phyloP scores from a whole-genome alignment of 495 filamentous ascomycete species.

The Xylaria cubensis region DNA sequence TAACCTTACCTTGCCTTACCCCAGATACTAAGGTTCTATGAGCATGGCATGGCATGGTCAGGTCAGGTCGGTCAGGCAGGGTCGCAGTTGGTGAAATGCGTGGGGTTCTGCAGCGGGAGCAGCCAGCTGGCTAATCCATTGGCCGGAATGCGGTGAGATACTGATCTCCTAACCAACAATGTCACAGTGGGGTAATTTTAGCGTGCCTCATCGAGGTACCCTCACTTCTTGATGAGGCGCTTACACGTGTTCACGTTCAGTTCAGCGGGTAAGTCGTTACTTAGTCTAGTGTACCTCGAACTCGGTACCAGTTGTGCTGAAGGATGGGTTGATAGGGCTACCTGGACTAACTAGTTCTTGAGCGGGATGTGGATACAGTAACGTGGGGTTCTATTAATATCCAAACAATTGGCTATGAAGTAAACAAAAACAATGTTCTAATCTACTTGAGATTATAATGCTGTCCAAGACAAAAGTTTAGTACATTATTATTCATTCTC shows the following conservation, averaged over 20 bases:
- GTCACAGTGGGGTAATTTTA: conserved; percentile 12
- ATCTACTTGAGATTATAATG: no score
- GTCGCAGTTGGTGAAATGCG: not conserved
- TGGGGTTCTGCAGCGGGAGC: conserved; percentile 22
- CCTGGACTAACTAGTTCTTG: conserved; percentile 3
- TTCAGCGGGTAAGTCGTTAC: not conserved
- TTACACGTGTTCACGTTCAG: conserved; percentile 7
- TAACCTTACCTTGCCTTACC: not conserved
- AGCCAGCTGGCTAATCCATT: conserved; percentile 33
- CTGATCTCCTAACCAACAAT: conserved; percentile 31
- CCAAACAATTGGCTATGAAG: not conserved
- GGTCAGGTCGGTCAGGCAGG: conserved; percentile 8
- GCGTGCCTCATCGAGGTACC: not conserved
- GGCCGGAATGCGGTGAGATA: conserved; percentile 33
- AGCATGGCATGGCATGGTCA: not conserved
- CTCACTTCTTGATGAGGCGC: not conserved
- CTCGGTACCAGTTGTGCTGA: not conserved
- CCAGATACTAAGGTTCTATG: not conserved
- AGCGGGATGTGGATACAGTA: conserved; percentile 8
- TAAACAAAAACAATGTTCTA: conserved; percentile 14
- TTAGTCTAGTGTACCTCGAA: not conserved
- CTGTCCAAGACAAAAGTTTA: no score
- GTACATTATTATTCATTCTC: no score
- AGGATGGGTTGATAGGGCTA: conserved; percentile 13
- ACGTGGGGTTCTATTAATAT: conserved; percentile 19